These are phyloP conservation scores for Candida insectorum DNA, from an alignment of 805 yeast species.

Conservation along the genomic window DNA sequence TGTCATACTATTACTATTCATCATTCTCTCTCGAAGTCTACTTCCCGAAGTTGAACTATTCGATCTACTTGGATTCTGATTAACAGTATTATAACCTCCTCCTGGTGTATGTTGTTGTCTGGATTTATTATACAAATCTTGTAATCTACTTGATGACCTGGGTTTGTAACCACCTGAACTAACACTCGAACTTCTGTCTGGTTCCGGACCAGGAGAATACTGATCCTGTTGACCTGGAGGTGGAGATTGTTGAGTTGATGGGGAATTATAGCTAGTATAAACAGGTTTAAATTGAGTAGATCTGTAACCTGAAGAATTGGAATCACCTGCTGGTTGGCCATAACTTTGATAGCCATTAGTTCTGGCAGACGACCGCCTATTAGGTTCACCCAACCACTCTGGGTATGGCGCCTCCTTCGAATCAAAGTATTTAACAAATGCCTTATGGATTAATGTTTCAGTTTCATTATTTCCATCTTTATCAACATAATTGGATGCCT, in stretches of 20 bases:
- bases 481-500: slow-evolving; percentile 20
- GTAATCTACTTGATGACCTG: slow-evolving; percentile 32
- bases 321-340: not conserved
- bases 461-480: slow-evolving; percentile 37
- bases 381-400: slow-evolving; percentile 39
- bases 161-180: slow-evolving; percentile 26
- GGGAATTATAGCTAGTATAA: slow-evolving; percentile 16
- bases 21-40: slow-evolving; percentile 28
- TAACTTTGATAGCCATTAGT: not conserved
- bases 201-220: no score
- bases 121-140: slow-evolving; percentile 39
- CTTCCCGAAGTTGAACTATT: slow-evolving; percentile 26
- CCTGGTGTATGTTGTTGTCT: slow-evolving; percentile 36
- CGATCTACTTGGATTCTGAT: slow-evolving; percentile 18
- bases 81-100: slow-evolving; percentile 22
- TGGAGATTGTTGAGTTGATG: slow-evolving; percentile 1
- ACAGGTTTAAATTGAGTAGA: slow-evolving; percentile 24
- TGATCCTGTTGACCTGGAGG: slow-evolving; percentile 5
- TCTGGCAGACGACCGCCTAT: not conserved
- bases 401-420: slow-evolving; percentile 31
- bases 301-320: not conserved
- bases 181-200: no score
- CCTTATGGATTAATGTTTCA: slow-evolving; percentile 41
- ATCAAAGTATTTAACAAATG: slow-evolving; percentile 39
- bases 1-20: slow-evolving; percentile 15